phyloP scores from a whole-genome alignment of 139 green algal genomes.

The Coelastrella sp. region DNA sequence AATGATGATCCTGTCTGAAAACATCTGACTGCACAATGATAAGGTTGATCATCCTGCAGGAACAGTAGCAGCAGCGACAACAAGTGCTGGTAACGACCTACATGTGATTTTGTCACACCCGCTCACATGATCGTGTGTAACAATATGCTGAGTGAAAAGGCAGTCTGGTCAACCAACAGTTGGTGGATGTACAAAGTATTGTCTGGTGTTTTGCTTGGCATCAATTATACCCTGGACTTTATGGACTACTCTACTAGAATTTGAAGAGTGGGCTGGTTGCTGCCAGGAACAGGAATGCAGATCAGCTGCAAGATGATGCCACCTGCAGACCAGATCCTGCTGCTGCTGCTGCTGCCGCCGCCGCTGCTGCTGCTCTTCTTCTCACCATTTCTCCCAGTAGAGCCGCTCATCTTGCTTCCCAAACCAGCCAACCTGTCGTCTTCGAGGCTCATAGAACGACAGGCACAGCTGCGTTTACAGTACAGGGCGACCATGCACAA shows the following conservation, averaged over 20 bases:
- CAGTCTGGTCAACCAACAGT: no score
- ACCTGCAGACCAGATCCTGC: no score
- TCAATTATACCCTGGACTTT: no score
- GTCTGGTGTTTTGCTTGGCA: no score
- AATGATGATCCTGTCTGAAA: constrained; percentile 46
- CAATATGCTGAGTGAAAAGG: no score
- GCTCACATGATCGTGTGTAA: no score
- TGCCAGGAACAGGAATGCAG: no score
- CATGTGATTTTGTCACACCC: background rate
- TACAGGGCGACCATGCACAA: background rate
- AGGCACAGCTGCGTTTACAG: constrained; percentile 72
- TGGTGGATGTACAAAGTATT: no score
- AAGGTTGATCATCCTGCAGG: constrained; percentile 39
- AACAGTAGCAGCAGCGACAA: constrained; percentile 4
- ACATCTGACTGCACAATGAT: constrained; percentile 37
- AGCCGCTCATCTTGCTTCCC: constrained; percentile 79
- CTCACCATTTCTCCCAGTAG: constrained; percentile 92
- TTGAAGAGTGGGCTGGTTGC: no score
- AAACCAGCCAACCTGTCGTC: constrained; percentile 73
- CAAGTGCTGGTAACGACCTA: background rate
- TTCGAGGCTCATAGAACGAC: constrained; percentile 85
- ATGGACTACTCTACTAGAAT: no score
- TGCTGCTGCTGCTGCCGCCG: no score
- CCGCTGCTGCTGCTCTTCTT: background rate
- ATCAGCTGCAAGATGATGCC: no score